A percentile compares a stretch with the other conserved stretches of the same genome.
Conservation (phyloP, 495 filamentous ascomycete species). For the Acidiella bohemica region DNA sequence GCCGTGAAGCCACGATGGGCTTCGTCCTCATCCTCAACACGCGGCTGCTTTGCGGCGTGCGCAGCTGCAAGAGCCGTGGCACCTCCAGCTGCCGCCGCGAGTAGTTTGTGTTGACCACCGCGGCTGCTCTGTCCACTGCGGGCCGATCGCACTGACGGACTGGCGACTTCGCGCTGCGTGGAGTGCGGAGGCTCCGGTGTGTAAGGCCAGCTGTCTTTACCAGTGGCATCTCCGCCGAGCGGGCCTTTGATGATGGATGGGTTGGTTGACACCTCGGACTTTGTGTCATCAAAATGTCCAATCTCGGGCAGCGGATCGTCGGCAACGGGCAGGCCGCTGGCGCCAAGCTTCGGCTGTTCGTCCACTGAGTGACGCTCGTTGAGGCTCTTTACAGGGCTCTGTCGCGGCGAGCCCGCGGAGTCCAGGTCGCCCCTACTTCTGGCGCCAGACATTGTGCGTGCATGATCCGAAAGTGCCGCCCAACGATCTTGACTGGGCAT, state of each 20-base stretch:
- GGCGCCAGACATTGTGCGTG: slow-evolving; percentile 10
- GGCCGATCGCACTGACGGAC: slow-evolving; percentile 1
- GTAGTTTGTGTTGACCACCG: slow-evolving; percentile 38
- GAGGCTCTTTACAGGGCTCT: slow-evolving; percentile 20
- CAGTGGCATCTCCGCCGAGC: slow-evolving; percentile 36
- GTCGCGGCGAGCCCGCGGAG: slow-evolving; percentile 2
- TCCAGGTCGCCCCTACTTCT: slow-evolving; percentile 4
- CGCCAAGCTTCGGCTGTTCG: slow-evolving; percentile 39
- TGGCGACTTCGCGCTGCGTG: slow-evolving; percentile 3
- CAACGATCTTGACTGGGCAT: slow-evolving; percentile 22
- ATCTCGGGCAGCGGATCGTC: slow-evolving; percentile 56
- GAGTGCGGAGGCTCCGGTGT: slow-evolving; percentile 5
- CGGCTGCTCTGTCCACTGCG: slow-evolving; percentile 30
- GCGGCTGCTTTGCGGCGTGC: slow-evolving; percentile 5
- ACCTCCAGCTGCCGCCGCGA: slow-evolving; percentile 31
- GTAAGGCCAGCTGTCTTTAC: slow-evolving; percentile 18
- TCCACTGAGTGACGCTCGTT: slow-evolving; percentile 15
- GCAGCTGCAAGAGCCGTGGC: slow-evolving; percentile 11
- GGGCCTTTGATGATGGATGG: slow-evolving; percentile 63
- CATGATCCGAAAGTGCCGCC: slow-evolving; percentile 17
- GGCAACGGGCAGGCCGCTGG: slow-evolving; percentile 49
- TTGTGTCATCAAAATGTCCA: slow-evolving; percentile 45
- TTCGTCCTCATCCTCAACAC: slow-evolving; percentile 13
- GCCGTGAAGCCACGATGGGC: not conserved
- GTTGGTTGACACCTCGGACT: slow-evolving; percentile 63